Conservation (phyloP, 2,329 filamentous ascomycete species). For the Ascochyta pisi region DNA sequence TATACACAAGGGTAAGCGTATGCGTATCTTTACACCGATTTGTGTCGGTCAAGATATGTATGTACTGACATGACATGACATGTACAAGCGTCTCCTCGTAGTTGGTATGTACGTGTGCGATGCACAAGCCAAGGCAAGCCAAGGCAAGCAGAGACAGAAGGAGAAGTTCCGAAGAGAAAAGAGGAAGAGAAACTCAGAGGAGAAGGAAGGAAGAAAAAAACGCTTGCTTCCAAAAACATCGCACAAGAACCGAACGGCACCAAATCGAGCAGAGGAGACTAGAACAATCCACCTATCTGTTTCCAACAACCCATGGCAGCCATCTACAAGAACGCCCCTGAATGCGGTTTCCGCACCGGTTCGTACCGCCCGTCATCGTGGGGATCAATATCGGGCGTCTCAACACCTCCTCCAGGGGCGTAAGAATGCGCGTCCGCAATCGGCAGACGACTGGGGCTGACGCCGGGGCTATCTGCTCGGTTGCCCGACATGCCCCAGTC, state of each 20-base stretch:
- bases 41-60: too few species aligned
- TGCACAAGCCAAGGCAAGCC: too few species aligned
- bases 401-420: background rate
- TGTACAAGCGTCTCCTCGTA: too few species aligned
- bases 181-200: too few species aligned
- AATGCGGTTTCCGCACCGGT: background rate
- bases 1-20: too few species aligned
- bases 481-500: slow-evolving; percentile 1
- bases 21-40: too few species aligned
- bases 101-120: too few species aligned
- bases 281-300: background rate
- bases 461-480: slow-evolving; percentile 2
- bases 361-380: background rate
- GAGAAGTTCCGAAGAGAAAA: too few species aligned
- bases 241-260: too few species aligned
- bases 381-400: background rate
- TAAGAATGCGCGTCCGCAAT: slow-evolving; percentile 6
- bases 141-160: too few species aligned
- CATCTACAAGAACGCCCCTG: background rate
- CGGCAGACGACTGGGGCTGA: background rate
- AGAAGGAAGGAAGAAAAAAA: background rate
- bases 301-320: background rate
- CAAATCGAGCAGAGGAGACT: background rate
- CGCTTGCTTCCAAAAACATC: background rate
- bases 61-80: too few species aligned